A percentile compares a stretch with the other conserved stretches of the same genome.
phyloP scores from a whole-genome alignment of 257 asterid genomes.

The Nicotiana paniculata region DNA sequence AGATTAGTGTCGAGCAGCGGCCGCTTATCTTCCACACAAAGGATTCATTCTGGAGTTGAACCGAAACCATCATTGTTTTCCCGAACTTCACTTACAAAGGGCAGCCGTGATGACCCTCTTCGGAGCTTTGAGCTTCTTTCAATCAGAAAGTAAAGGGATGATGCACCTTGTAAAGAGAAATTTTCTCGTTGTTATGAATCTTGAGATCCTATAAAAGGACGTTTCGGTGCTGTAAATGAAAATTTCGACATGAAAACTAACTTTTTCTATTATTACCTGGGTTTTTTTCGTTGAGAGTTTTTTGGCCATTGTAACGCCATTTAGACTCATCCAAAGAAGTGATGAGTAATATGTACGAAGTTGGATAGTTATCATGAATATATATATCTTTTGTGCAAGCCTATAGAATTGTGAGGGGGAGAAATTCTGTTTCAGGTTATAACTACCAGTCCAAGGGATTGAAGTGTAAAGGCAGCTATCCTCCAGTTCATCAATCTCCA shows the following conservation, averaged over 20 bases:
- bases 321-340: slow-evolving; percentile 28
- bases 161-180: slow-evolving; percentile 14
- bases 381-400: background rate
- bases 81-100: slow-evolving; percentile 46
- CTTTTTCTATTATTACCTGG: background rate
- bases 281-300: background rate
- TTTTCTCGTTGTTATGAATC: slow-evolving; percentile 30
- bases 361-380: slow-evolving; percentile 7
- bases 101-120: slow-evolving; percentile 74
- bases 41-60: slow-evolving; percentile 11
- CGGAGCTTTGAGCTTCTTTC: slow-evolving; percentile 91
- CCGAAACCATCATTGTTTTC: slow-evolving; percentile 19
- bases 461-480: background rate
- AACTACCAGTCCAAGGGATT: background rate
- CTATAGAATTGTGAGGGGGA: background rate
- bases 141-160: slow-evolving; percentile 24
- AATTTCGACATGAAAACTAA: background rate
- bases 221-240: background rate
- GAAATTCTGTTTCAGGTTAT: background rate
- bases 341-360: slow-evolving; percentile 31
- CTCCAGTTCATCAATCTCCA: no score
- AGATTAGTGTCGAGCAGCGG: slow-evolving; percentile 33
- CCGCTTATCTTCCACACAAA: slow-evolving; percentile 29
- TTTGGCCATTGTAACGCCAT: slow-evolving; percentile 21
- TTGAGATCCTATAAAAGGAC: background rate